Conservation (phyloP, 2,329 filamentous ascomycete species). For the Paraphoma sp. region DNA sequence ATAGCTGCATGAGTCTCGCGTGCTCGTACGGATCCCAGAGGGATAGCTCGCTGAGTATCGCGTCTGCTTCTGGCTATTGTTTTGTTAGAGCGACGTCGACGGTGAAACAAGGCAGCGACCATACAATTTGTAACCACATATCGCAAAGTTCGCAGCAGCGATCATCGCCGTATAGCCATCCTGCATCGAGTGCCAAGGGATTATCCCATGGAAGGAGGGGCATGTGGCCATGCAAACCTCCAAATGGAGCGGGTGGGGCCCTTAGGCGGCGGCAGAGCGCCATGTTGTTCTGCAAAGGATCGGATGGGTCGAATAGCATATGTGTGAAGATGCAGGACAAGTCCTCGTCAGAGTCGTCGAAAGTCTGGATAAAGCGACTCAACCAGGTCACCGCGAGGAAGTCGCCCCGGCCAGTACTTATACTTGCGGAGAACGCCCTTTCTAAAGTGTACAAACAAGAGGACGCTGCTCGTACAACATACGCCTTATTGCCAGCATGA, state of each 20-base stretch:
- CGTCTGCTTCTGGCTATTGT: constrained; percentile 8
- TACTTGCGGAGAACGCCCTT: neutral
- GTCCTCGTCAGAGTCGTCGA: neutral
- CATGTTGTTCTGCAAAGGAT: too few relatives aligned
- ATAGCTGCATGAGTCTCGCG: neutral
- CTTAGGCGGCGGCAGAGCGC: too few relatives aligned
- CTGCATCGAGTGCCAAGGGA: constrained; percentile 1
- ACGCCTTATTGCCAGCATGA: neutral
- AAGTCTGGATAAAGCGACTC: too few relatives aligned
- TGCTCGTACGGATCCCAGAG: constrained; percentile 1
- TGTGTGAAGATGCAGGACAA: neutral
- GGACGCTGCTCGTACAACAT: neutral
- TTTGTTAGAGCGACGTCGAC: neutral
- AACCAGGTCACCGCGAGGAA: too few relatives aligned
- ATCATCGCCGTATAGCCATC: constrained; percentile 7
- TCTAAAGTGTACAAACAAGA: neutral
- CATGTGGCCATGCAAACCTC: too few relatives aligned
- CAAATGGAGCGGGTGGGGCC: too few relatives aligned
- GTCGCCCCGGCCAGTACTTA: neutral
- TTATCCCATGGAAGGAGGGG: neutral
- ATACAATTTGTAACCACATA: constrained; percentile 9
- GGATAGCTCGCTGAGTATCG: constrained; percentile 4
- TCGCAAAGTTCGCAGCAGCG: constrained; percentile 18
- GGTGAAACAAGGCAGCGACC: neutral
- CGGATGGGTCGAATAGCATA: too few relatives aligned